Evolutionary conservation across 75 land plant species (phyloP).

Genomic region (Picea sitchensis): DNA sequence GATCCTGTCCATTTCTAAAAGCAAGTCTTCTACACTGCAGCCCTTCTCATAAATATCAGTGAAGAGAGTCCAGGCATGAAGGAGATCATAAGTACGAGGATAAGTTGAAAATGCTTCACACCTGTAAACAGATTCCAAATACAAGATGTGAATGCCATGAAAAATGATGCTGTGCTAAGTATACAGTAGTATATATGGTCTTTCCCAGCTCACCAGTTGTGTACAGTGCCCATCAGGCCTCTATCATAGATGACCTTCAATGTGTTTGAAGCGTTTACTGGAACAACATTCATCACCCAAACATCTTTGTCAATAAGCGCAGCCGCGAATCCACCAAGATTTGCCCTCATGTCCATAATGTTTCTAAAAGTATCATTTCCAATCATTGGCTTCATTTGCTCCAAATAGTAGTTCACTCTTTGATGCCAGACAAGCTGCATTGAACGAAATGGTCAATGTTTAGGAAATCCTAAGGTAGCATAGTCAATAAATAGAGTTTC

Average conservation of each 20-base stretch:
- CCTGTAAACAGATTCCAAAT: constrained; percentile 36
- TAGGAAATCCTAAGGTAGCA: background rate
- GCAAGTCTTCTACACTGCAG: constrained; percentile 68
- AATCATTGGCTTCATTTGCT: constrained; percentile 46
- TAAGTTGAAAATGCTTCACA: constrained; percentile 96
- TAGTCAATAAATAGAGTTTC: background rate
- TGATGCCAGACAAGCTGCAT: constrained; percentile 65
- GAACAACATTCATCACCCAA: constrained; percentile 98
- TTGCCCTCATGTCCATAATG: constrained; percentile 94
- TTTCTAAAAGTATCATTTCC: constrained; percentile 56
- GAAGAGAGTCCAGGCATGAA: constrained; percentile 83
- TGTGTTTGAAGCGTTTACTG: constrained; percentile 72
- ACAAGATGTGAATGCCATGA: background rate
- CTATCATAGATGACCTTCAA: constrained; percentile 75
- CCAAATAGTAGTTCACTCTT: constrained; percentile 79
- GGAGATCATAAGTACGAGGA: constrained; percentile 91
- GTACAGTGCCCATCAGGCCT: constrained; percentile 76
- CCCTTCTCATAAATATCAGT: constrained; percentile 63
- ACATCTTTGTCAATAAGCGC: constrained; percentile 68
- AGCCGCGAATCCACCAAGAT: constrained; percentile 85
- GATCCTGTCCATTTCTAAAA: constrained; percentile 95
- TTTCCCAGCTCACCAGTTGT: constrained; percentile 63
- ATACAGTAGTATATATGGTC: background rate
- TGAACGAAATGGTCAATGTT: background rate
- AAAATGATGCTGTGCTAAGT: background rate